A percentile compares a stretch with the other conserved stretches of the same genome.
Evolutionary conservation across 2,329 filamentous ascomycete species (phyloP).

Genomic region (Stagonosporopsis vannaccii): DNA sequence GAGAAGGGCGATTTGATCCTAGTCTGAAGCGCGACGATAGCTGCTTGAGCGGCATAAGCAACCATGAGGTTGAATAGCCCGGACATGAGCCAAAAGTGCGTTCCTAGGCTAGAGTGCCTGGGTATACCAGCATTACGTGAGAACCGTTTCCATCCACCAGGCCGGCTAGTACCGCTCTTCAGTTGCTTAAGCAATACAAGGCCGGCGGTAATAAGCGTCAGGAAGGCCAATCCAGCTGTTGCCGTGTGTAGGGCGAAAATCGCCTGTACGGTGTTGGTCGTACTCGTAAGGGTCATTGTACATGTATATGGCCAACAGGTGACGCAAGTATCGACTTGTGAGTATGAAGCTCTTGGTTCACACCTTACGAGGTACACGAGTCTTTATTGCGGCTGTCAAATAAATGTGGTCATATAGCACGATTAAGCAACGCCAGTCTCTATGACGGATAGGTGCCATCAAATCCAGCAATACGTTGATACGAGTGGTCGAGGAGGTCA

Average conservation of each 20-base stretch:
- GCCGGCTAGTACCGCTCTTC: constrained; percentile 18
- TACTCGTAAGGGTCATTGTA: constrained; percentile 21
- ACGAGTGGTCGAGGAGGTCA: constrained; percentile 1
- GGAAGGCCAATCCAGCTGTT: constrained; percentile 21
- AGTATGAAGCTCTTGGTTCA: background rate
- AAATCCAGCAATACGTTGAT: background rate
- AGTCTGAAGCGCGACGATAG: constrained; percentile 25
- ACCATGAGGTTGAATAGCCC: constrained; percentile 25
- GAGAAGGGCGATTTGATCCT: constrained; percentile 21
- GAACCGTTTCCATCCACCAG: constrained; percentile 17
- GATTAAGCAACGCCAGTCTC: constrained; percentile 2
- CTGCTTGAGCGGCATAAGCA: constrained; percentile 25
- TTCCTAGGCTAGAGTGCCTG: constrained; percentile 19
- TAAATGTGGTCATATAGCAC: constrained; percentile 15
- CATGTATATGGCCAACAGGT: background rate
- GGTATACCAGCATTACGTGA: constrained; percentile 3
- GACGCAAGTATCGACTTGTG: constrained; percentile 4
- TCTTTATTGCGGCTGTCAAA: constrained; percentile 7
- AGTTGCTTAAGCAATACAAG: constrained; percentile 22
- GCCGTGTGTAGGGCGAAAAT: constrained; percentile 28
- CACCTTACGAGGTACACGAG: background rate
- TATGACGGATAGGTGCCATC: constrained; percentile 14
- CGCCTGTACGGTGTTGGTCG: constrained; percentile 24
- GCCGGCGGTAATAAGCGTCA: constrained; percentile 18
- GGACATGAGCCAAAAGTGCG: constrained; percentile 25